Evolutionary conservation across 2,329 filamentous ascomycete species (phyloP).

Genomic region (Arthroderma uncinatum): DNA sequence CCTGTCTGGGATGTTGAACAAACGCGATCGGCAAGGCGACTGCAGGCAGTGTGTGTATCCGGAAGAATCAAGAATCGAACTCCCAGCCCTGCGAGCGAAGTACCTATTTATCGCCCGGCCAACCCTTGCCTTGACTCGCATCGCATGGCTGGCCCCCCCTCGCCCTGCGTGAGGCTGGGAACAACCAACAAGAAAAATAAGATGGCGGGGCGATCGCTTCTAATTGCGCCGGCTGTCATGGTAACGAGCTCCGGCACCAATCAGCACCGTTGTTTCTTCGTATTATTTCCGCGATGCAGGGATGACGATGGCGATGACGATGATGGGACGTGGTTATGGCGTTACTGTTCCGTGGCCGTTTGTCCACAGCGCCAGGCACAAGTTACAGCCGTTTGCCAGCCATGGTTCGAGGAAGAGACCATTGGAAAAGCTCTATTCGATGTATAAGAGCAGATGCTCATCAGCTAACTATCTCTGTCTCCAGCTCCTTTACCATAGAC

Average conservation of each 20-base stretch:
- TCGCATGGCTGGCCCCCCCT: neutral
- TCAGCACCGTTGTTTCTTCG: neutral
- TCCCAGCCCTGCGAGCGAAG: neutral
- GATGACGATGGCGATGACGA: neutral
- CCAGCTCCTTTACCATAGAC: no score
- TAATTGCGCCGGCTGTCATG: neutral
- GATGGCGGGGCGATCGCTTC: constrained; percentile 7
- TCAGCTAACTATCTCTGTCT: no score
- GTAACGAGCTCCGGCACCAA: neutral
- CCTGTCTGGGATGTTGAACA: neutral
- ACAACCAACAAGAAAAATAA: constrained; percentile 2
- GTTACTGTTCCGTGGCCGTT: neutral
- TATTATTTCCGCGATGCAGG: neutral
- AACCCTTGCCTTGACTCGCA: neutral
- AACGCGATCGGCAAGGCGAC: constrained; percentile 1
- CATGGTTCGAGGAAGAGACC: no score
- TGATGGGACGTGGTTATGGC: no score
- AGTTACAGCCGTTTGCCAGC: neutral
- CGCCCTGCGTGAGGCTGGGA: constrained; percentile 10
- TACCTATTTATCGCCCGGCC: neutral
- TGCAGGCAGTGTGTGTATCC: neutral
- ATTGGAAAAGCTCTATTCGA: no score
- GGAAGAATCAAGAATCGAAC: neutral
- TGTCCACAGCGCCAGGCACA: neutral
- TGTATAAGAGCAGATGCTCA: no score